Evolutionary conservation across 805 yeast genomes (phyloP).

Genomic region (Kazachstania martiniae): DNA sequence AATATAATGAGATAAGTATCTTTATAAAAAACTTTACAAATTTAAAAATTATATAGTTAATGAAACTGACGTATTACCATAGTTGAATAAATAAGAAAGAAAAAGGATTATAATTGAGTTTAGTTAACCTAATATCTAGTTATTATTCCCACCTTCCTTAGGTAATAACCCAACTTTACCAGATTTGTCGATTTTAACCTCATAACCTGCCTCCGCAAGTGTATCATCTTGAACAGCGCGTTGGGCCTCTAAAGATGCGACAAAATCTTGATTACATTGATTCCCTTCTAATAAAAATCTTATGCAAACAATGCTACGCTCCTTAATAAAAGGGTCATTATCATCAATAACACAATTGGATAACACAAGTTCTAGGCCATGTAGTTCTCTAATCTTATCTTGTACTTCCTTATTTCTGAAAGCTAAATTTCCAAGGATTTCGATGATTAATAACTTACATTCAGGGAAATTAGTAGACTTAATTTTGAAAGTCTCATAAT

Average conservation of each 20-base stretch:
- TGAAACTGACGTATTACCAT: not conserved
- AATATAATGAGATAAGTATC: not conserved
- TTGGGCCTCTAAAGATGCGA: conserved; percentile 66
- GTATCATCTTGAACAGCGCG: conserved; percentile 48
- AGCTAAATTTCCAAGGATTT: conserved; percentile 49
- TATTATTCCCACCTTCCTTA: conserved; percentile 2
- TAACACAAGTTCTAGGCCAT: conserved; percentile 61
- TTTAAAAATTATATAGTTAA: not conserved
- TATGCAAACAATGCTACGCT: conserved; percentile 70
- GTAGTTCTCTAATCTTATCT: conserved; percentile 51
- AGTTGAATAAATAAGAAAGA: not conserved
- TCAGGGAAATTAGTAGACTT: conserved; percentile 43
- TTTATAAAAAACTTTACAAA: too few relatives aligned
- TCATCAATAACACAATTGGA: conserved; percentile 80
- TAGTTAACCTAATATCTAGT: not conserved
- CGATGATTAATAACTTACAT: conserved; percentile 55
- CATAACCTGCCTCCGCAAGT: conserved; percentile 65
- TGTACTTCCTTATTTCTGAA: conserved; percentile 47
- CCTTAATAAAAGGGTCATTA: conserved; percentile 81
- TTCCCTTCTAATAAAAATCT: conserved; percentile 58
- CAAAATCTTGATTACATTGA: conserved; percentile 60
- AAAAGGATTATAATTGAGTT: too few relatives aligned
- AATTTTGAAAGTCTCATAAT: conserved; percentile 11
- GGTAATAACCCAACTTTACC: conserved; percentile 55
- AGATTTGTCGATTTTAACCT: conserved; percentile 49